phyloP scores from a whole-genome alignment of 805 yeast genomes.

The Spathaspora boniae region DNA sequence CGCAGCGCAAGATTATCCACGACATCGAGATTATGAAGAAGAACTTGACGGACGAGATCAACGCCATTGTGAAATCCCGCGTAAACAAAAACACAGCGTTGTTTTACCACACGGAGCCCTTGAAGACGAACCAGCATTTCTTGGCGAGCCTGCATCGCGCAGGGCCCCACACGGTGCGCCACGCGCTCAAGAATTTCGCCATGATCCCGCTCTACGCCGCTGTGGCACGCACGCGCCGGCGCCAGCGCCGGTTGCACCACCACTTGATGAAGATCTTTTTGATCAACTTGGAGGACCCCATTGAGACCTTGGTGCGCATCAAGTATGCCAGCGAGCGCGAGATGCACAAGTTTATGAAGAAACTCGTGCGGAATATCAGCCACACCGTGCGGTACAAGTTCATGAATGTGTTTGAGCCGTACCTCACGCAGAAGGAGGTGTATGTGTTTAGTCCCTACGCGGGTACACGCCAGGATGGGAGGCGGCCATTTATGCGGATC shows the following conservation, averaged over 20 bases:
- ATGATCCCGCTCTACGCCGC: constrained; percentile 33
- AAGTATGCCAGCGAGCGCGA: constrained; percentile 31
- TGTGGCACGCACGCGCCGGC: constrained; percentile 20
- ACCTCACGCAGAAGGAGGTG: too few relatives aligned
- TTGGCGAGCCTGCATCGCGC: constrained; percentile 1
- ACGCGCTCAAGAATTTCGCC: constrained; percentile 10
- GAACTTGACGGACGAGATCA: constrained; percentile 28
- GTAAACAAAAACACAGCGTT: constrained; percentile 18
- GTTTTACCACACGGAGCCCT: constrained; percentile 20
- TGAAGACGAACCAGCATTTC: constrained; percentile 31
- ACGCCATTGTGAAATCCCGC: constrained; percentile 19
- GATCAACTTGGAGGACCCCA: constrained; percentile 35
- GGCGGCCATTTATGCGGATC: too few relatives aligned
- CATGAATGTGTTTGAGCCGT: too few relatives aligned
- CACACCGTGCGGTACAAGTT: too few relatives aligned
- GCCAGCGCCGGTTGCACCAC: constrained; percentile 20
- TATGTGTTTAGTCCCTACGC: too few relatives aligned
- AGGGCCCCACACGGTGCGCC: background rate
- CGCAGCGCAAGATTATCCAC: too few relatives aligned
- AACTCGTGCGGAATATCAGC: constrained; percentile 22
- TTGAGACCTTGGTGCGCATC: constrained; percentile 33
- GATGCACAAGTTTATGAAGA: constrained; percentile 25
- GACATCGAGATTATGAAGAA: constrained; percentile 18
- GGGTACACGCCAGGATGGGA: too few relatives aligned
- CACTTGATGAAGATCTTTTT: constrained; percentile 36